Percentiles rank a stretch among this genome's conserved stretches.
Evolutionary conservation across 768 basidiomycete species (phyloP).

Genomic region (Pleurotus djamor): DNA sequence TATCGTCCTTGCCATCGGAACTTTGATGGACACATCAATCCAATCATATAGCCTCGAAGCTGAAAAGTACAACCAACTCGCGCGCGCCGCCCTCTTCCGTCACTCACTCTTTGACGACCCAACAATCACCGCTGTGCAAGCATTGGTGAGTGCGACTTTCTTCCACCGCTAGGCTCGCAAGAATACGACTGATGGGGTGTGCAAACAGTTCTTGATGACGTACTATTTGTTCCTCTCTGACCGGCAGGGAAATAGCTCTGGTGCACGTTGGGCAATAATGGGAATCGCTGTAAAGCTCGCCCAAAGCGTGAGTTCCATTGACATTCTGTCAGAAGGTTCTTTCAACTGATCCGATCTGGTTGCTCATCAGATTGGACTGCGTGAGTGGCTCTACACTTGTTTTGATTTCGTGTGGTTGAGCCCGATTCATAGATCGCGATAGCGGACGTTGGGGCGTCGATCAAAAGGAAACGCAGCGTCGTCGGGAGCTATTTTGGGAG

Average conservation of each 20-base stretch:
- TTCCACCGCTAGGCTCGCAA: background rate
- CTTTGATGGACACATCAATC: constrained; percentile 50
- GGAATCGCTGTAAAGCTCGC: constrained; percentile 69
- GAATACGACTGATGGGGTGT: constrained; percentile 4
- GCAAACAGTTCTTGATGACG: constrained; percentile 60
- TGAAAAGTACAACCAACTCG: constrained; percentile 68
- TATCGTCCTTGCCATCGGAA: constrained; percentile 66
- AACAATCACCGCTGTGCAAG: constrained; percentile 65
- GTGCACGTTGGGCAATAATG: constrained; percentile 66
- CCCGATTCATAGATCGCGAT: constrained; percentile 54
- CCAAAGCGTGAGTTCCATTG: constrained; percentile 53
- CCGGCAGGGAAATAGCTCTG: constrained; percentile 64
- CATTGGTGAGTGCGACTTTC: constrained; percentile 44
- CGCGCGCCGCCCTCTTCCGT: constrained; percentile 63
- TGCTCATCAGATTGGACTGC: constrained; percentile 58
- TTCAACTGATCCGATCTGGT: background rate
- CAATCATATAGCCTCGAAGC: constrained; percentile 65
- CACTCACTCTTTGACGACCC: constrained; percentile 66
- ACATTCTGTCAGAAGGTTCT: background rate
- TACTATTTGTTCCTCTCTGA: constrained; percentile 69
- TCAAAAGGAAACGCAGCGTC: constrained; percentile 50
- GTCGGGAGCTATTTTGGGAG: constrained; percentile 74
- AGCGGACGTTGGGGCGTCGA: constrained; percentile 69
- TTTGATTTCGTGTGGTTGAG: constrained; percentile 8
- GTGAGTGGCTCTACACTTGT: constrained; percentile 34